These are phyloP conservation scores for Ophiosphaerella narmari DNA, from an alignment of 2,329 filamentous ascomycete genomes.

Conservation along the genomic window DNA sequence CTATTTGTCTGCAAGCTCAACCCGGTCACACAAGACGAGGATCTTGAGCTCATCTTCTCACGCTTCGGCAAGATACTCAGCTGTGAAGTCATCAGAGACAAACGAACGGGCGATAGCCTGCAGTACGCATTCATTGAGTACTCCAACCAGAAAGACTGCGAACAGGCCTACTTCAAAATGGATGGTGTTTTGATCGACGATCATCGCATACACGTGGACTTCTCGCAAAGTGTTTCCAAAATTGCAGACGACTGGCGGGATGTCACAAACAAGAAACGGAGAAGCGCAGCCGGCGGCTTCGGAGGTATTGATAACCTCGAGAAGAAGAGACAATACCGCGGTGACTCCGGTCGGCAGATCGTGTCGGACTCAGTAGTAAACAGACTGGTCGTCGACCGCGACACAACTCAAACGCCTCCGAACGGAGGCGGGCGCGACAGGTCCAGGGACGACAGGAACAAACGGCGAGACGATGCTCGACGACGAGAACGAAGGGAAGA, in stretches of 20 bases:
- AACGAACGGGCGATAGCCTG: constrained; percentile 89
- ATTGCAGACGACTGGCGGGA: constrained; percentile 88
- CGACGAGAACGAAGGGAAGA: constrained; percentile 38
- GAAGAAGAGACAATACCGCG: constrained; percentile 81
- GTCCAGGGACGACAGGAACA: constrained; percentile 17
- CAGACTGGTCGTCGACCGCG: constrained; percentile 36
- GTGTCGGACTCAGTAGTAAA: constrained; percentile 40
- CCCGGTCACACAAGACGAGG: constrained; percentile 91
- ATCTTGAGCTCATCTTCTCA: constrained; percentile 93
- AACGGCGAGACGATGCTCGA: constrained; percentile 48
- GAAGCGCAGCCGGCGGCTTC: constrained; percentile 71
- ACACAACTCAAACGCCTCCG: constrained; percentile 13
- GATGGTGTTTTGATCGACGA: constrained; percentile 96
- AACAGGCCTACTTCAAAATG: constrained; percentile 98
- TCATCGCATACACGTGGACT: constrained; percentile 96
- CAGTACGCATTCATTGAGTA: constrained; percentile 99
- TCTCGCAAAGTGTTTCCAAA: constrained; percentile 89
- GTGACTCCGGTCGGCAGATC: constrained; percentile 32
- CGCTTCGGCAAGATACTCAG: constrained; percentile 94
- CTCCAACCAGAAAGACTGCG: constrained; percentile 88
- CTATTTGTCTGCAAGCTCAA: constrained; percentile 99
- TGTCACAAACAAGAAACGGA: constrained; percentile 80
- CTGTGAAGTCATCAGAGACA: constrained; percentile 94
- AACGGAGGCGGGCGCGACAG: constrained; percentile 10
- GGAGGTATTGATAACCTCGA: constrained; percentile 88